These are phyloP conservation scores for Amphibolis antarctica DNA, from an alignment of 106 monocot species.

Conservation along the genomic window DNA sequence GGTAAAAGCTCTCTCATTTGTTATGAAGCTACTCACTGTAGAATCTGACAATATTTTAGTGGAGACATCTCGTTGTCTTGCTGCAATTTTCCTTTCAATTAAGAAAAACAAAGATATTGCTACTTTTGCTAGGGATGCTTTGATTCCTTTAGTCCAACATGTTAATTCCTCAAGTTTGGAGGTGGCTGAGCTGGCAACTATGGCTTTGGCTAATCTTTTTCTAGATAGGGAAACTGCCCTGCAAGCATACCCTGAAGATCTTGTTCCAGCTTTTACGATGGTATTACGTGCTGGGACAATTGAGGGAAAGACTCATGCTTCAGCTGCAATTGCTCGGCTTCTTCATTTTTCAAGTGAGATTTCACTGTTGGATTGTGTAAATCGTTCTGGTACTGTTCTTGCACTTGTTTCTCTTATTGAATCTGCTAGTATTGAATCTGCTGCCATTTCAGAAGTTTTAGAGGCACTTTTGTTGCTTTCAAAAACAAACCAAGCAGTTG, in stretches of 20 bases:
- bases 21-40: slow-evolving; percentile 49
- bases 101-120: slow-evolving; percentile 83
- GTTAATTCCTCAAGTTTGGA: slow-evolving; percentile 64
- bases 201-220: slow-evolving; percentile 90
- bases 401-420: slow-evolving; percentile 72
- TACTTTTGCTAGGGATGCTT: slow-evolving; percentile 44
- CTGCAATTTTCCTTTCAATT: slow-evolving; percentile 91
- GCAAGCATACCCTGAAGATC: slow-evolving; percentile 52
- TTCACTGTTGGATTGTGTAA: slow-evolving; percentile 44
- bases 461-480: slow-evolving; percentile 68
- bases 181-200: slow-evolving; percentile 78
- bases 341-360: slow-evolving; percentile 42
- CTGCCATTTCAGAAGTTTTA: slow-evolving; percentile 82
- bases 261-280: slow-evolving; percentile 59
- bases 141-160: slow-evolving; percentile 41
- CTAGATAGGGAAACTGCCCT: slow-evolving; percentile 56
- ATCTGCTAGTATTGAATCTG: slow-evolving; percentile 44
- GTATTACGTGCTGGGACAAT: slow-evolving; percentile 70
- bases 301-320: slow-evolving; percentile 85
- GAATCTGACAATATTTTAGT: slow-evolving; percentile 60
- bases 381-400: slow-evolving; percentile 72
- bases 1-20: slow-evolving; percentile 49
- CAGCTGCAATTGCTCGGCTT: slow-evolving; percentile 84
- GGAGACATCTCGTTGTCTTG: slow-evolving; percentile 59
- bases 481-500: slow-evolving; percentile 34